Evolutionary conservation across 257 asterid species (phyloP), one percentile per base, ranked within the genome.

Genomic region (Salvia splendens): DNA sequence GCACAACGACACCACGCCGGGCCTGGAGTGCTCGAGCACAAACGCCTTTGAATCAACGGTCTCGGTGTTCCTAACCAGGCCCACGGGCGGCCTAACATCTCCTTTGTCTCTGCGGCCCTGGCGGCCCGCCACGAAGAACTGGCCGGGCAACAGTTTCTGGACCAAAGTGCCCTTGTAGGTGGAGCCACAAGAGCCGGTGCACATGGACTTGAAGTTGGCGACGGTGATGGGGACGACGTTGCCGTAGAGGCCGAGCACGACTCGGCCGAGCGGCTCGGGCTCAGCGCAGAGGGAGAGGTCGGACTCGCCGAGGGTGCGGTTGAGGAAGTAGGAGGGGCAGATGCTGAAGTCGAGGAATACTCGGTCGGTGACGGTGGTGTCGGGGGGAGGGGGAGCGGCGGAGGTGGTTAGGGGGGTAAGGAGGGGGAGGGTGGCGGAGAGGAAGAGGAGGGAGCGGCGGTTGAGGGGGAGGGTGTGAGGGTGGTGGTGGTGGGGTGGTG

Each of bases 31-130:
- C 71, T 79, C 91, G 81, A 92, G 74, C 61, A 48, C 0, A 17
- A 89, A 92, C 1, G 97, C 79, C 73, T 83, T 83, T 0, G 96
- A 80, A 58, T 89, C 87, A 15, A 89, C 73, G 1, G 89, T 77
- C 80, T 92, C 96, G 0, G 82, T 82, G 78, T 92, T 92, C 50
- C 82, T 77, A 52, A 80, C 53, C 68, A 92, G 69, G 43, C 75
- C 48, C 60, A 38, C 5, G 6, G 98, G 98, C 46, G 89, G 86
- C 71, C 53, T 79, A 49, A 92, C 94, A 65, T 92, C 96, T 12
- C 98, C 96, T 72, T 89, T 89, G 56, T 89, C 95, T 16, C 84
- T 69, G 60, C 95, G 71, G 47, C 98, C 98, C 77, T 92, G 98
- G 14, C 78, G 76, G 12, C 98, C 98, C 32, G 96, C 96, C 71